Conservation (phyloP, 2,329 filamentous ascomycete species). For the Talaromyces sp. region DNA sequence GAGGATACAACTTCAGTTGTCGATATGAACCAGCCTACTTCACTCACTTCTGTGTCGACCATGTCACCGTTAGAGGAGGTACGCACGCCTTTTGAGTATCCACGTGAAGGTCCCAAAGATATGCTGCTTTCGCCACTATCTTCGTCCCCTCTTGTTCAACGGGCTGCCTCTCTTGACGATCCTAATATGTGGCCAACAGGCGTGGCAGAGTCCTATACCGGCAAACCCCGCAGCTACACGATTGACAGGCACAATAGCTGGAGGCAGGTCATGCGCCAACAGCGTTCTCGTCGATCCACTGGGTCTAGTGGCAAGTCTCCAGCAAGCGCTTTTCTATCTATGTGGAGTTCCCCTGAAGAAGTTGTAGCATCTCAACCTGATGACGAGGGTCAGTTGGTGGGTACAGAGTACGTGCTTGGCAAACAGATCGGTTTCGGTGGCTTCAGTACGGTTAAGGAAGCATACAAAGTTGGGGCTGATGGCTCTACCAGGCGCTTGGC, state of each 20-base stretch:
- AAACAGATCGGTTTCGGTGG: slow-evolving; percentile 62
- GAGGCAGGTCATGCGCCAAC: slow-evolving; percentile 29
- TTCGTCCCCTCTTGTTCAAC: slow-evolving; percentile 33
- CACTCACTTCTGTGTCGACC: slow-evolving; percentile 42
- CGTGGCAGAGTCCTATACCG: slow-evolving; percentile 28
- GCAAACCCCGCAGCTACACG: slow-evolving; percentile 32
- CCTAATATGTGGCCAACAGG: slow-evolving; percentile 37
- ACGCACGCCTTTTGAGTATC: slow-evolving; percentile 37
- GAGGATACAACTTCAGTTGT: slow-evolving; percentile 21
- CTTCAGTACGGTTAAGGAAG: slow-evolving; percentile 63
- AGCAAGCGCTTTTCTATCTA: slow-evolving; percentile 54
- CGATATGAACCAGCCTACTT: slow-evolving; percentile 36
- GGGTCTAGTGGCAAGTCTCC: slow-evolving; percentile 52
- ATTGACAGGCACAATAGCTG: slow-evolving; percentile 32
- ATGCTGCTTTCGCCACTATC: slow-evolving; percentile 35
- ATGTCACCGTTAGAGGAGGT: slow-evolving; percentile 39
- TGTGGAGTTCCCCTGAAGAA: slow-evolving; percentile 41
- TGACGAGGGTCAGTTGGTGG: slow-evolving; percentile 63
- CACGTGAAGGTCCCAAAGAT: slow-evolving; percentile 29
- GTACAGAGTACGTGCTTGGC: slow-evolving; percentile 62
- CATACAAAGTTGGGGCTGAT: slow-evolving; percentile 55
- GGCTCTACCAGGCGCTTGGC: slow-evolving; percentile 51
- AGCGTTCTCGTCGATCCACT: slow-evolving; percentile 45
- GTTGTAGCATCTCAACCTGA: slow-evolving; percentile 48
- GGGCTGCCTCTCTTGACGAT: slow-evolving; percentile 37